These are phyloP conservation scores for Hortiboletus flavorubellus DNA, from an alignment of 768 basidiomycete genomes.

Conservation along the genomic window DNA sequence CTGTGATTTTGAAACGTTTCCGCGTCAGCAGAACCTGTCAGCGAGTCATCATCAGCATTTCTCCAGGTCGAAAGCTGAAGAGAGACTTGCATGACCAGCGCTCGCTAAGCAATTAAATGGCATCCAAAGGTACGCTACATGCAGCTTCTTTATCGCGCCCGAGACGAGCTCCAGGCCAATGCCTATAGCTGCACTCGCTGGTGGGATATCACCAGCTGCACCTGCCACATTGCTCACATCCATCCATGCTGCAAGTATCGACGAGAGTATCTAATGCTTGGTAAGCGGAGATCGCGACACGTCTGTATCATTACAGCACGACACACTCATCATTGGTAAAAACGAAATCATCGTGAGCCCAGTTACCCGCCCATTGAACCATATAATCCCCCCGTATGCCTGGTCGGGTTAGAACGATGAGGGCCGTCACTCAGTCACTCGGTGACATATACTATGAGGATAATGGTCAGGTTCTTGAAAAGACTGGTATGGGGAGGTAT, in stretches of 20 bases:
- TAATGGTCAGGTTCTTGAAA: constrained; percentile 99
- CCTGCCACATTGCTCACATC: constrained; percentile 54
- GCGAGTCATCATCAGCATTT: neutral
- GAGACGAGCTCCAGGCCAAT: constrained; percentile 37
- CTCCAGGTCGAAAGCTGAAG: neutral
- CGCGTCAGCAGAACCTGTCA: constrained; percentile 89
- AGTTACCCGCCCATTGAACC: constrained; percentile 92
- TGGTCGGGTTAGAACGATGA: constrained; percentile 27
- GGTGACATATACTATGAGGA: constrained; percentile 73
- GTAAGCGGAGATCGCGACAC: neutral
- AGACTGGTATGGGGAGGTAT: constrained; percentile 95
- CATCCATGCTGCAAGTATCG: constrained; percentile 94
- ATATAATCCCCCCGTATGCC: constrained; percentile 97
- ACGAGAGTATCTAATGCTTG: constrained; percentile 73
- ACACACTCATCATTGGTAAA: constrained; percentile 75
- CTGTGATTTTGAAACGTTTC: constrained; percentile 91
- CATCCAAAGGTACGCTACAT: constrained; percentile 97
- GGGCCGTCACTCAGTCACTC: neutral
- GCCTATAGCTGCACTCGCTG: constrained; percentile 27
- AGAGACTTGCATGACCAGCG: constrained; percentile 75
- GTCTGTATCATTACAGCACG: neutral
- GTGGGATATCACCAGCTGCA: constrained; percentile 24
- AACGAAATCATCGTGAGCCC: constrained; percentile 87
- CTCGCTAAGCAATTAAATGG: constrained; percentile 84
- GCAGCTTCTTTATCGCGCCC: constrained; percentile 48